phyloP scores from a whole-genome alignment of 768 basidiomycete species.

The Leccinum subtestaceum region DNA sequence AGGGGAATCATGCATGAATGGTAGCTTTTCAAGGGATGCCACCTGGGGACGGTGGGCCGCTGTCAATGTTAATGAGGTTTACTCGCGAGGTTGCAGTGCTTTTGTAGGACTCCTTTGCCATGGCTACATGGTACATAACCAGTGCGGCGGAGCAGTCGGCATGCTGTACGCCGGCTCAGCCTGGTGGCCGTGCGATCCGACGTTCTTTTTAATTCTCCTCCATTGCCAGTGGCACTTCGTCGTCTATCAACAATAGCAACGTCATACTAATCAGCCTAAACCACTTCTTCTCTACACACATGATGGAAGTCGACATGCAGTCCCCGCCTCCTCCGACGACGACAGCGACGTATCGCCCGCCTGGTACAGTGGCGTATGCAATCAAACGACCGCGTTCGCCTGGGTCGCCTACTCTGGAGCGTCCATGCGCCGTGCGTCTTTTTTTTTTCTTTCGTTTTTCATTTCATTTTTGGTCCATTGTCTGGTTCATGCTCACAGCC shows the following conservation, averaged over 20 bases:
- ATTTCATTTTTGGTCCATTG: not conserved
- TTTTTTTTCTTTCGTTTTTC: not conserved
- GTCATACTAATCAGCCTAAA: not conserved
- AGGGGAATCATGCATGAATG: not conserved
- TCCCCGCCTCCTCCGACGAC: conserved; percentile 30
- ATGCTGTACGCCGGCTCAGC: not conserved
- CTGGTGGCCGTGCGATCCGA: not conserved
- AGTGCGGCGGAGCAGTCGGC: not conserved
- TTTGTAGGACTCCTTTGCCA: not conserved
- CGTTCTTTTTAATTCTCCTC: not conserved
- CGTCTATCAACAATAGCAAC: not conserved
- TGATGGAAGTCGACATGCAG: conserved; percentile 60
- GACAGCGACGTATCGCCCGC: conserved; percentile 33
- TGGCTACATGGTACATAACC: too few relatives aligned
- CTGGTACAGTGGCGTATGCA: conserved; percentile 22
- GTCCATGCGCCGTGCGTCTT: conserved; percentile 46
- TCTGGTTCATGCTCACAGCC: not conserved
- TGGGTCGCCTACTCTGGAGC: conserved; percentile 44
- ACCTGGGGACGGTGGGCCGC: not conserved
- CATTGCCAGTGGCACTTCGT: not conserved
- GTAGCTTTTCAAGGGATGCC: too few relatives aligned
- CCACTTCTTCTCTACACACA: conserved; percentile 3
- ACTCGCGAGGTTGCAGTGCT: not conserved
- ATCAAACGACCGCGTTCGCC: conserved; percentile 64
- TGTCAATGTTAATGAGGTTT: not conserved